Base-by-base conservation (phyloP, 768 basidiomycete genomes). In the Mycena albidolilacea region DNA sequence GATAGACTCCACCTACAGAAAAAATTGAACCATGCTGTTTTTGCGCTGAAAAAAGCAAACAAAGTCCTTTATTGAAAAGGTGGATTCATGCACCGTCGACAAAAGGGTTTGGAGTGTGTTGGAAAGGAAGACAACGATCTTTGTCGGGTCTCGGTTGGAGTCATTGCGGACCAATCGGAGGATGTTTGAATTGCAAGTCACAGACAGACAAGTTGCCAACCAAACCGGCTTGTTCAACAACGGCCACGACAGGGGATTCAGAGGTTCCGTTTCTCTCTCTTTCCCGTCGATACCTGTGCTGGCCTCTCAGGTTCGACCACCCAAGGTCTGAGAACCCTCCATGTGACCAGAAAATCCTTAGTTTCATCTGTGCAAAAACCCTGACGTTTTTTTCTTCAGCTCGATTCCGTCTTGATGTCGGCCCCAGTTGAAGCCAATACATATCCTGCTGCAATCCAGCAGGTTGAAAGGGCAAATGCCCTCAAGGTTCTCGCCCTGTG, bases 401-500 rank as follows among this genome's bases (percentile, higher is more conserved):
- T 65, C 46, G 69, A 69, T 60, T 60, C 66, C 11, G 64, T 21
- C 48, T 41, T 3, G 52, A 75, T 71, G 74, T 62, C 69, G 7
- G 62, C 38, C 61, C 55, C 74, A 14, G 38, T 2, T 48, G 6
- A 66, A 65, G 19, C 30, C 30, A 69, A 76, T n/a, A 57, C 62
- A 10, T 61, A 73, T 57, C 43, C 65, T 14, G 60, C 61, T 41
- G 71, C 71, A 23, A 58, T 72, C 57, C 39, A 58, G 23, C 71
- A 67, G 64, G 11, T 73, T 37, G 38, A 72, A n/a, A 43, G 61
- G 11, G 68, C 64, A 3, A 30, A 43, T 46, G 71, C 71, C 5
- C 50, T 59, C 19, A 76, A 76, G 50, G 64, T 73, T 11, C 39
- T 72, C 35, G 75, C 75, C 1, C 54, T 76, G 15, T 73, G 71